A percentile compares a stretch with the other conserved stretches of the same genome.
Conservation (phyloP, 495 filamentous ascomycete species). For the Annulohypoxylon stygium region DNA sequence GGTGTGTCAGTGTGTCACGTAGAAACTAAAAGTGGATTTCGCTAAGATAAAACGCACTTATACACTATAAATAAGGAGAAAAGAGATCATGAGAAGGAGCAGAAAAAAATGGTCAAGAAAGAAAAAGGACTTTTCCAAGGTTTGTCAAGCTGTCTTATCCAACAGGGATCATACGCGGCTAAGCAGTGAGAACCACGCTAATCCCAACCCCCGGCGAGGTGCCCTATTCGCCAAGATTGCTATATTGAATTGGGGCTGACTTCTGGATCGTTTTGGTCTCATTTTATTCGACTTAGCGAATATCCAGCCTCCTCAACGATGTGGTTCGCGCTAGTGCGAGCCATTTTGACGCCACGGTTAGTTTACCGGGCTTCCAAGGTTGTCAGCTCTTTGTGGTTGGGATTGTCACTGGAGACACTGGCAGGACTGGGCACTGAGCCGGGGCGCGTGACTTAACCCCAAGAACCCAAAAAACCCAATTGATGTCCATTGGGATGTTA, state of each 20-base stretch:
- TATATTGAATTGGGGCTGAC: conserved; percentile 38
- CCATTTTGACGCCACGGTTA: conserved; percentile 40
- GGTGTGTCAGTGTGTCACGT: conserved; percentile 26
- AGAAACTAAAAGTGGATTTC: conserved; percentile 22
- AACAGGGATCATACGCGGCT: conserved; percentile 21
- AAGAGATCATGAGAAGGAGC: conserved; percentile 7
- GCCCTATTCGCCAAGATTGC: conserved; percentile 40
- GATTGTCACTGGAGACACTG: conserved; percentile 27
- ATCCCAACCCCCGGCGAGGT: conserved; percentile 19
- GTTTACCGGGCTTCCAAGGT: conserved; percentile 24
- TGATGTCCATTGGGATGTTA: conserved; percentile 28
- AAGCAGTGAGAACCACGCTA: conserved; percentile 24
- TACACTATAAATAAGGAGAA: conserved; percentile 1
- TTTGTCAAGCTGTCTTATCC: conserved; percentile 16
- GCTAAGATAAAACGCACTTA: background rate
- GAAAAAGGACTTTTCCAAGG: conserved; percentile 14
- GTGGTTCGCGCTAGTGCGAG: conserved; percentile 44
- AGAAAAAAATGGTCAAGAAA: conserved; percentile 7
- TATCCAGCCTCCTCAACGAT: conserved; percentile 32
- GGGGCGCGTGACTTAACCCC: conserved; percentile 26
- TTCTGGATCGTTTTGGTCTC: conserved; percentile 26
- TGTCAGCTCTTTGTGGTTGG: conserved; percentile 16
- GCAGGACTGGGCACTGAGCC: conserved; percentile 17
- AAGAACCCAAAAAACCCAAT: conserved; percentile 17
- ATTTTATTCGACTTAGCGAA: conserved; percentile 30